Percentiles rank a stretch among this genome's conserved stretches.
Conservation (phyloP, 139 green algal genomes). For the Tetraselmis chui region DNA sequence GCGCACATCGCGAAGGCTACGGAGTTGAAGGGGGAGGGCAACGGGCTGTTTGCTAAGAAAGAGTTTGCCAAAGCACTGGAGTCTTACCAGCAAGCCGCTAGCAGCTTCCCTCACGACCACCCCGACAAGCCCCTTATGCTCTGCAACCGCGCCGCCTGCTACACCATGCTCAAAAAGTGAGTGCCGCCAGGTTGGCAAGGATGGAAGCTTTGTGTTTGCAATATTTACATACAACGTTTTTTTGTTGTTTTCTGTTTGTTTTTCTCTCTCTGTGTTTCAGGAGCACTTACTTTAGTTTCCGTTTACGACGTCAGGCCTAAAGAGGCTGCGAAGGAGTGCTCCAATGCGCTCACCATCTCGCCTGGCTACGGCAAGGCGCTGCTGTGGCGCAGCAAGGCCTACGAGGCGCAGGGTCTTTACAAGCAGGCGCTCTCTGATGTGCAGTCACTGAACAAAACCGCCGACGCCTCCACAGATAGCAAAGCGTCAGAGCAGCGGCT, state of each 20-base stretch:
- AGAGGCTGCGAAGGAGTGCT: slow-evolving; percentile 72
- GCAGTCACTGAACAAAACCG: slow-evolving; percentile 40
- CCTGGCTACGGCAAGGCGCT: slow-evolving; percentile 47
- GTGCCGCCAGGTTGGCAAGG: too few relatives aligned
- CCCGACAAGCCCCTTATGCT: slow-evolving; percentile 58
- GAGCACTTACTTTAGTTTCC: too few relatives aligned
- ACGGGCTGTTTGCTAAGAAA: slow-evolving; percentile 57
- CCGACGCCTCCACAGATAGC: slow-evolving; percentile 47
- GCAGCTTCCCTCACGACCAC: slow-evolving; percentile 34
- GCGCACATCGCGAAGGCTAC: slow-evolving; percentile 18
- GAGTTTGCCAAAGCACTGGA: slow-evolving; percentile 65
- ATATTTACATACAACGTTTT: too few relatives aligned
- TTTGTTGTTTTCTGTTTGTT: too few relatives aligned
- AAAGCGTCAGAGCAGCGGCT: slow-evolving; percentile 62
- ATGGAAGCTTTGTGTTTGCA: too few relatives aligned
- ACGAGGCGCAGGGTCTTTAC: slow-evolving; percentile 68
- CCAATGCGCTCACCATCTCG: slow-evolving; percentile 45
- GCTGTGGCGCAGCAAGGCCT: slow-evolving; percentile 54
- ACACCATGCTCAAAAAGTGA: slow-evolving; percentile 58
- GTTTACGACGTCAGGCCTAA: slow-evolving; percentile 72
- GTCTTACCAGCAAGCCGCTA: slow-evolving; percentile 62
- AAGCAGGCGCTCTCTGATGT: slow-evolving; percentile 75
- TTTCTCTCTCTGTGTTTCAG: too few relatives aligned
- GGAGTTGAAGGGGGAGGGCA: slow-evolving; percentile 57
- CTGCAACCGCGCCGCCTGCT: slow-evolving; percentile 75